A percentile compares a stretch with the other conserved stretches of the same genome.
phyloP scores from a whole-genome alignment of 208 protist genomes.

The Wallacemonas sp. region DNA sequence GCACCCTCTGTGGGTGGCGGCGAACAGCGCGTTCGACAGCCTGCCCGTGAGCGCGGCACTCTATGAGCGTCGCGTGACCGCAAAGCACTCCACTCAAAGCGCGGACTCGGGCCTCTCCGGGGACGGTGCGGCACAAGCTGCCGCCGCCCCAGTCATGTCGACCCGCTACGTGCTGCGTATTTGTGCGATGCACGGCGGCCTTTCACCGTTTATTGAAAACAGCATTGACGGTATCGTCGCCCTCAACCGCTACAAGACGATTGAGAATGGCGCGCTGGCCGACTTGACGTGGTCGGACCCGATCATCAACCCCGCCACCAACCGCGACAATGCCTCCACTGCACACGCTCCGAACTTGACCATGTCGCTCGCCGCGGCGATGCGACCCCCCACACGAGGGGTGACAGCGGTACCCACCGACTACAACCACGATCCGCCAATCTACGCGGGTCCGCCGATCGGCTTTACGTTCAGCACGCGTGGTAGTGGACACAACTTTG shows the following conservation, averaged over 20 bases:
- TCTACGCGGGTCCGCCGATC: conserved; percentile 47
- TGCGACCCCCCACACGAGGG: conserved; percentile 1
- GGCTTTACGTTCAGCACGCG: conserved; percentile 97
- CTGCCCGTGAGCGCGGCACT: conserved; percentile 96
- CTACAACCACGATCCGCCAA: conserved; percentile 18
- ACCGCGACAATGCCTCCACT: neutral
- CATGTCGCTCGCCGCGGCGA: neutral
- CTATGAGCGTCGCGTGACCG: conserved; percentile 40
- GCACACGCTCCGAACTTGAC: neutral
- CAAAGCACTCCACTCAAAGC: neutral
- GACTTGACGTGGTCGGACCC: conserved; percentile 99
- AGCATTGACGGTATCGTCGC: conserved; percentile 95
- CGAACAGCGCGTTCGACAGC: conserved; percentile 72
- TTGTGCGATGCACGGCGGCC: conserved; percentile 98
- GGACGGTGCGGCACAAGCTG: neutral
- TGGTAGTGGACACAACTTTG: conserved; percentile 99
- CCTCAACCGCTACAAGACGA: conserved; percentile 89
- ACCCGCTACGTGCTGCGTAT: conserved; percentile 55
- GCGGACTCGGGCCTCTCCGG: neutral
- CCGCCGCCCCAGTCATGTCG: neutral
- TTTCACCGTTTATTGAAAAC: conserved; percentile 96
- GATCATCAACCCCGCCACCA: conserved; percentile 15
- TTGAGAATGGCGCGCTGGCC: conserved; percentile 97
- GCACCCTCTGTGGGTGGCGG: conserved; percentile 73
- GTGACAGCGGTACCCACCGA: neutral